Evolutionary conservation across 208 protist species (phyloP).

Genomic region (Leishmania aethiopica): DNA sequence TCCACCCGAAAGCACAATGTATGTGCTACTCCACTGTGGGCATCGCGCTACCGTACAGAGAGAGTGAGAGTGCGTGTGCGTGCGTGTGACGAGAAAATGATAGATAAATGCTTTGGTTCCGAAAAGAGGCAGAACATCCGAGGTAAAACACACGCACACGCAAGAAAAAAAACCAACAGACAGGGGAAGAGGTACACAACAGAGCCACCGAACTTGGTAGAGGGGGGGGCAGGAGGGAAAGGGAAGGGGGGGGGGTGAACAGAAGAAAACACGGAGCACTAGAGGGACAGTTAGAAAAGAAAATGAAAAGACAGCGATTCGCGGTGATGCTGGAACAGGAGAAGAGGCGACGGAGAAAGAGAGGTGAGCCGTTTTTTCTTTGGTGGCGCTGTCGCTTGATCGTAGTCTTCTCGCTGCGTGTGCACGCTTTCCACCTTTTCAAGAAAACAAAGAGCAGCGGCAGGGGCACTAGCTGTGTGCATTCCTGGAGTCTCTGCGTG

Average conservation of each 20-base stretch:
- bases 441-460: not conserved
- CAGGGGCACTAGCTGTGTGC: not conserved
- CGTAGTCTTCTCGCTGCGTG: not conserved
- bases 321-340: not conserved
- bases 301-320: not conserved
- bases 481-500: not conserved
- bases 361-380: not conserved
- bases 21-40: not conserved
- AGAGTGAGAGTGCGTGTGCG: too few relatives aligned
- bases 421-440: not conserved
- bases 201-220: not conserved
- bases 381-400: not conserved
- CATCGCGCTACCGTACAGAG: not conserved
- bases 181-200: not conserved
- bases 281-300: not conserved
- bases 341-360: constrained; percentile 1
- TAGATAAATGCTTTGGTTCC: not conserved
- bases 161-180: not conserved
- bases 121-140: not conserved
- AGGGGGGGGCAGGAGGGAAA: not conserved
- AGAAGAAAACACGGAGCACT: not conserved
- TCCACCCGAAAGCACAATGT: not conserved
- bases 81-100: too few relatives aligned
- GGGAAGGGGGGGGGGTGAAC: not conserved
- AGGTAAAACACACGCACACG: not conserved